Percentiles rank a stretch among this genome's conserved stretches.
Evolutionary conservation across 2,329 filamentous ascomycete species (phyloP).

Genomic region (Epichloe scottii): DNA sequence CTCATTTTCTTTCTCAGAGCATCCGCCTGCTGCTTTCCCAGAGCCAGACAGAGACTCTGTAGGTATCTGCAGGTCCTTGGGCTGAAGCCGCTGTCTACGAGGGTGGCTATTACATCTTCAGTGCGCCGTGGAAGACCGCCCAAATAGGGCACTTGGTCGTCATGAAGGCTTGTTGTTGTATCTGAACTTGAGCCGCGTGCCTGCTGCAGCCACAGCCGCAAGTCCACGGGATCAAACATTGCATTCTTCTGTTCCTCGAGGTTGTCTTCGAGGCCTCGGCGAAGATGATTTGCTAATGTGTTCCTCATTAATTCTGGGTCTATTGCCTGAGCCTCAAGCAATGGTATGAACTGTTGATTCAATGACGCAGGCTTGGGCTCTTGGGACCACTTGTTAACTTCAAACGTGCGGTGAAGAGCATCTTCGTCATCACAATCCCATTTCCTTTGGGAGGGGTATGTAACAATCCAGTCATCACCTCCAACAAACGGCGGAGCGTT

Average conservation of each 20-base stretch:
- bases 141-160: slow-evolving; percentile 28
- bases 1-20: slow-evolving; percentile 43
- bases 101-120: slow-evolving; percentile 38
- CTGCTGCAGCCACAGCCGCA: slow-evolving; percentile 42
- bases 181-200: slow-evolving; percentile 22
- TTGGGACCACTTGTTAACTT: slow-evolving; percentile 36
- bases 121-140: slow-evolving; percentile 37
- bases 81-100: slow-evolving; percentile 50
- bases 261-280: slow-evolving; percentile 35
- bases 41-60: slow-evolving; percentile 30
- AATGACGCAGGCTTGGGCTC: slow-evolving; percentile 35
- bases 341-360: slow-evolving; percentile 56
- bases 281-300: slow-evolving; percentile 36
- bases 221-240: slow-evolving; percentile 34
- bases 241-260: slow-evolving; percentile 38
- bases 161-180: slow-evolving; percentile 26
- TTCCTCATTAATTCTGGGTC: slow-evolving; percentile 30
- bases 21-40: slow-evolving; percentile 41
- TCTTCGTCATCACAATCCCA: slow-evolving; percentile 42
- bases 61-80: slow-evolving; percentile 35
- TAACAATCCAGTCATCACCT: slow-evolving; percentile 50
- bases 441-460: slow-evolving; percentile 56
- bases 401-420: slow-evolving; percentile 47
- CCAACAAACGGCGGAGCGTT: slow-evolving; percentile 14
- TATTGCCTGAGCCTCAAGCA: slow-evolving; percentile 49